Percentiles rank a stretch among this genome's conserved stretches.
Evolutionary conservation across 768 basidiomycete species (phyloP).

Genomic region (Podaxis sp.): DNA sequence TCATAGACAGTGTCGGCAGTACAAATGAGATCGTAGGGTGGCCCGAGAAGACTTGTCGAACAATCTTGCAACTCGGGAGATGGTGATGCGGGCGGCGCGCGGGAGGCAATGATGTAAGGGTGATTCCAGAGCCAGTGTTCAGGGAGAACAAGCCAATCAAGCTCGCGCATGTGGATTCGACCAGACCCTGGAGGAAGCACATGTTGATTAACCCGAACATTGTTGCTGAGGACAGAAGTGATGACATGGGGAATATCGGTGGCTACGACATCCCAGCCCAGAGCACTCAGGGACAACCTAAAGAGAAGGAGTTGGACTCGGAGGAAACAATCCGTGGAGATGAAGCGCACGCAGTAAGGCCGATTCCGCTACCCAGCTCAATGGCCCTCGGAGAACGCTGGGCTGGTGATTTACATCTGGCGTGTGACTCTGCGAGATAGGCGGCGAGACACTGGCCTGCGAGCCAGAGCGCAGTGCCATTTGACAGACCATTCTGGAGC

Average conservation of each 20-base stretch:
- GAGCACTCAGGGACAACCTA: conserved; percentile 63
- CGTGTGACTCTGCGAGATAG: conserved; percentile 49
- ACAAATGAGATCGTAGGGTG: conserved; percentile 75
- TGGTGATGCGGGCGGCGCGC: conserved; percentile 21
- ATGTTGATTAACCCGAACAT: conserved; percentile 53
- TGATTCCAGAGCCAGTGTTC: conserved; percentile 56
- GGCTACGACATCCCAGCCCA: conserved; percentile 75
- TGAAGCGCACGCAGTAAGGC: conserved; percentile 64
- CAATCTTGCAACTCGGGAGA: conserved; percentile 12
- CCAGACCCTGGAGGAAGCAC: conserved; percentile 38
- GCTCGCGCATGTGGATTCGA: conserved; percentile 55
- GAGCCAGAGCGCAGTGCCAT: conserved; percentile 86
- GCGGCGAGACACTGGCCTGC: conserved; percentile 72
- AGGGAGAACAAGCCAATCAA: conserved; percentile 69
- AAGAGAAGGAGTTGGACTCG: conserved; percentile 11
- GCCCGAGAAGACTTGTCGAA: conserved; percentile 29
- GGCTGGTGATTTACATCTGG: conserved; percentile 19
- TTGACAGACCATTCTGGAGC: conserved; percentile 59
- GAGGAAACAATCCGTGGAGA: conserved; percentile 12
- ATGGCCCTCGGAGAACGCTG: conserved; percentile 43
- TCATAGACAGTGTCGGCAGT: conserved; percentile 84
- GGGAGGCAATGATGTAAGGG: conserved; percentile 31
- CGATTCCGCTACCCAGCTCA: conserved; percentile 84
- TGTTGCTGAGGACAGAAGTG: conserved; percentile 56
- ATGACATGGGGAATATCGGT: conserved; percentile 74